Evolutionary conservation across 2,329 filamentous ascomycete species (phyloP).

Genomic region (Biscogniauxia marginata): DNA sequence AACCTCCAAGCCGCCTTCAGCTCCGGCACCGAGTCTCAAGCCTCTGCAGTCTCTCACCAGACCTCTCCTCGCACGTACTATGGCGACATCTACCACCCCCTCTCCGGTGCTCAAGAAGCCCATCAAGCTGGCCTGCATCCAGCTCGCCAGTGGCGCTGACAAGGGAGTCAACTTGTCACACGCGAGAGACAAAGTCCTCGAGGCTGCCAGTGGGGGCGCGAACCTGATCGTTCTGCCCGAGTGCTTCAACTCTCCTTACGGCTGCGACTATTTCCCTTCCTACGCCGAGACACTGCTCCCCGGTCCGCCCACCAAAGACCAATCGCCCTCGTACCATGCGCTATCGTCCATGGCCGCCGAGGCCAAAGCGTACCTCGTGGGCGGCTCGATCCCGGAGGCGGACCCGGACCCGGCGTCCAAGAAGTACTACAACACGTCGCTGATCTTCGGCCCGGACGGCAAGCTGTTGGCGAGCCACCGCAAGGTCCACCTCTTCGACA

Average conservation of each 20-base stretch:
- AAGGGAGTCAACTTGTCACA: constrained; percentile 81
- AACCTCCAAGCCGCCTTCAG: constrained; percentile 1
- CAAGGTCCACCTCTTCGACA: constrained; percentile 96
- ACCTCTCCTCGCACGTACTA: constrained; percentile 18
- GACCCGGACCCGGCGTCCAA: constrained; percentile 49
- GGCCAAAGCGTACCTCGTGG: constrained; percentile 77
- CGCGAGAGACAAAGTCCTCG: constrained; percentile 78
- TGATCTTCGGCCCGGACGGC: constrained; percentile 78
- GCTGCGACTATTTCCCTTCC: constrained; percentile 81
- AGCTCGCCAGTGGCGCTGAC: constrained; percentile 77
- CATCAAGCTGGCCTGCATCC: constrained; percentile 77
- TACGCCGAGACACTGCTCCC: constrained; percentile 88
- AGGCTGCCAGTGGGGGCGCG: constrained; percentile 74
- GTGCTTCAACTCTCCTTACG: constrained; percentile 99
- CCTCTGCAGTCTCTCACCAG: constrained; percentile 14
- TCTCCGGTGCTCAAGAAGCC: constrained; percentile 65
- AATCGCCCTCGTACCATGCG: constrained; percentile 83
- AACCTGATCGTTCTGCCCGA: constrained; percentile 90
- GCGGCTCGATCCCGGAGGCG: constrained; percentile 88
- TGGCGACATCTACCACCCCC: constrained; percentile 31
- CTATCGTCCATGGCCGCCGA: constrained; percentile 77
- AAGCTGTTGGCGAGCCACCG: constrained; percentile 82
- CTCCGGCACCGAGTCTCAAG: constrained; percentile 1
- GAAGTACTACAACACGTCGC: constrained; percentile 87
- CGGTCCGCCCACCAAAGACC: constrained; percentile 65